Conservation (phyloP, 2,329 filamentous ascomycete species). For the Diaporthe ampelina region DNA sequence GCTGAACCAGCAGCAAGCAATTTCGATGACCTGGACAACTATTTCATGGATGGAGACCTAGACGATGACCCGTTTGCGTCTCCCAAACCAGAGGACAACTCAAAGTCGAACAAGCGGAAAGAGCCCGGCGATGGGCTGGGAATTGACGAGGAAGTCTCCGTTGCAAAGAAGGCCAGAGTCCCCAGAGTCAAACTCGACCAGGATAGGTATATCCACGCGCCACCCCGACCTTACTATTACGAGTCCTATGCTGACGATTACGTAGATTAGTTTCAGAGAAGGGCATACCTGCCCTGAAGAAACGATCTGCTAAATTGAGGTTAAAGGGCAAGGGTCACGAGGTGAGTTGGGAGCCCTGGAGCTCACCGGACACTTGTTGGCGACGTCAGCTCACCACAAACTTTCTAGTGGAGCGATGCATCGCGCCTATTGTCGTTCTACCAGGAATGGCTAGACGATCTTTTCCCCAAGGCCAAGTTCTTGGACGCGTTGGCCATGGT, state of each 20-base stretch:
- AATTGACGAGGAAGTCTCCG: conserved; percentile 87
- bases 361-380: not conserved
- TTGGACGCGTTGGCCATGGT: conserved; percentile 90
- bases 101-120: conserved; percentile 63
- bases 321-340: conserved; percentile 97
- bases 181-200: conserved; percentile 92
- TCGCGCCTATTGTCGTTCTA: conserved; percentile 88
- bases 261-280: conserved; percentile 82
- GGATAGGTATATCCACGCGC: conserved; percentile 64
- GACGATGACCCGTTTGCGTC: conserved; percentile 63
- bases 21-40: conserved; percentile 80
- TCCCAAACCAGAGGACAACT: conserved; percentile 57
- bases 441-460: conserved; percentile 95
- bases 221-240: not conserved
- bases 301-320: conserved; percentile 77
- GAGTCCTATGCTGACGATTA: conserved; percentile 39
- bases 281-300: conserved; percentile 86
- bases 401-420: conserved; percentile 82
- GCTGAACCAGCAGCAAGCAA: conserved; percentile 53
- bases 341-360: conserved; percentile 59
- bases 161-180: conserved; percentile 79
- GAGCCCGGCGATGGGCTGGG: conserved; percentile 70
- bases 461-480: conserved; percentile 96
- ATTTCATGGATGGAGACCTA: conserved; percentile 72
- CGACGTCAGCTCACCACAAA: not conserved